Percentiles rank a stretch among this genome's conserved stretches.
Evolutionary conservation across 2,329 filamentous ascomycete genomes (phyloP).

Genomic region (Lomentospora prolificans): DNA sequence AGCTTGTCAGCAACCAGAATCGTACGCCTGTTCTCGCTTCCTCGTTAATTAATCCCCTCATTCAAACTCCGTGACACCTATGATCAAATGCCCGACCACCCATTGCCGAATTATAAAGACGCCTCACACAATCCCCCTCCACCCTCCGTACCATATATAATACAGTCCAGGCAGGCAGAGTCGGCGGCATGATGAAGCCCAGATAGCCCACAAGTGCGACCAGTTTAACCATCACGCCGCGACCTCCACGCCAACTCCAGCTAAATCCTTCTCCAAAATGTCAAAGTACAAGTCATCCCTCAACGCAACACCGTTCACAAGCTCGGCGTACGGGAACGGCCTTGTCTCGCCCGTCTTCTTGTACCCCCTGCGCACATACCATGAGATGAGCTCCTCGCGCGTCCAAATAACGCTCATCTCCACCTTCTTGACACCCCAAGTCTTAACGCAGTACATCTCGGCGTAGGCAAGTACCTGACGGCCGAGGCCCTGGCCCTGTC

Average conservation of each 20-base stretch:
- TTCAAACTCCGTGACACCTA: too few relatives aligned
- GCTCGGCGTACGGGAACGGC: slow-evolving; percentile 31
- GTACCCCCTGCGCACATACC: slow-evolving; percentile 36
- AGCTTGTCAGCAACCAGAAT: too few relatives aligned
- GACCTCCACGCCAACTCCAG: not conserved
- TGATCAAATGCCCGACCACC: too few relatives aligned
- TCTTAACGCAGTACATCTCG: slow-evolving; percentile 25
- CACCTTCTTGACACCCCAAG: slow-evolving; percentile 24
- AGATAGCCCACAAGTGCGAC: too few relatives aligned
- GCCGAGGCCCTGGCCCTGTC: slow-evolving; percentile 35
- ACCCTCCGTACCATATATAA: too few relatives aligned
- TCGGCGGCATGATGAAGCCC: too few relatives aligned
- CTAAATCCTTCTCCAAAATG: slow-evolving; percentile 27
- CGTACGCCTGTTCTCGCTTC: too few relatives aligned
- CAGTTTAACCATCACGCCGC: too few relatives aligned
- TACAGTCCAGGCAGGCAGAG: too few relatives aligned
- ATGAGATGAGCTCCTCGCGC: slow-evolving; percentile 32
- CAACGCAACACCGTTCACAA: slow-evolving; percentile 25
- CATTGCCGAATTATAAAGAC: too few relatives aligned
- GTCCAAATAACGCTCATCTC: slow-evolving; percentile 35
- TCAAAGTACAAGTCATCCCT: slow-evolving; percentile 33
- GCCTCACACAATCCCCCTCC: too few relatives aligned
- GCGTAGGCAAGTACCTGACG: slow-evolving; percentile 28
- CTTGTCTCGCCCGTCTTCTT: slow-evolving; percentile 24
- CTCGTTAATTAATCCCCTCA: too few relatives aligned